Evolutionary conservation across 2,329 filamentous ascomycete genomes (phyloP), one percentile per base, ranked within the genome.

Genomic region (Fusarium brachygibbosum): DNA sequence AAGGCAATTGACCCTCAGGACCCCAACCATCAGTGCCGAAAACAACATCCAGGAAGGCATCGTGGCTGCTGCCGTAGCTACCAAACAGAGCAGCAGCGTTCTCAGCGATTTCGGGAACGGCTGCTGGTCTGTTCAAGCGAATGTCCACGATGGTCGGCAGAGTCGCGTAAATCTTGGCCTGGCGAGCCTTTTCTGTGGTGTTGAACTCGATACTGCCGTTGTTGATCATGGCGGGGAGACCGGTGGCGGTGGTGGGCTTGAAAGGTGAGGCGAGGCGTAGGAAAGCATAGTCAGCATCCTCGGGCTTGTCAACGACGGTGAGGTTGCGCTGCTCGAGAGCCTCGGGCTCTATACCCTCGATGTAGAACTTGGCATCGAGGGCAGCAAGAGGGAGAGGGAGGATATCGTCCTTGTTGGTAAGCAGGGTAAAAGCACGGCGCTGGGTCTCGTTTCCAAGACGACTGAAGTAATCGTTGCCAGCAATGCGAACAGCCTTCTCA

Each of bases 1-100:
- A 74, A 0, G 72, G 72, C 31, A 74, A 19, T 5, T 68, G 62
- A 1, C 83, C 83, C 57, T 79, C 69, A 0, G 83, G 83, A 0
- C 28, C 61, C 50, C 68, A 66, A 14, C 71, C 69, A 10, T 75
- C 77, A 3, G 76, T 66, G 0, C 75, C 76, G 53, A 84, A 82
- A 0, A 84, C 40, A 1, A 85, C 76, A 62, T 84, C 82, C 6
- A 85, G 55, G 58, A 84, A 82, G 0, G 82, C 82, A 6, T 82
- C 78, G 0, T 75, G 71, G 17, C 77, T 76, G 34, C 78, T 79
- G 0, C 82, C 82, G 52, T 77, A 84, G 64, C 77, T 83, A 9
- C 72, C 81, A 28, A 83, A 63, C 10, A 83, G 57, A 6, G 81
- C 82, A 2, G 76, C 73, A 3, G 80, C 80, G 6, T 75, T 58